phyloP scores from a whole-genome alignment of 2,329 filamentous ascomycete genomes.

The Hypoxylon sp. region DNA sequence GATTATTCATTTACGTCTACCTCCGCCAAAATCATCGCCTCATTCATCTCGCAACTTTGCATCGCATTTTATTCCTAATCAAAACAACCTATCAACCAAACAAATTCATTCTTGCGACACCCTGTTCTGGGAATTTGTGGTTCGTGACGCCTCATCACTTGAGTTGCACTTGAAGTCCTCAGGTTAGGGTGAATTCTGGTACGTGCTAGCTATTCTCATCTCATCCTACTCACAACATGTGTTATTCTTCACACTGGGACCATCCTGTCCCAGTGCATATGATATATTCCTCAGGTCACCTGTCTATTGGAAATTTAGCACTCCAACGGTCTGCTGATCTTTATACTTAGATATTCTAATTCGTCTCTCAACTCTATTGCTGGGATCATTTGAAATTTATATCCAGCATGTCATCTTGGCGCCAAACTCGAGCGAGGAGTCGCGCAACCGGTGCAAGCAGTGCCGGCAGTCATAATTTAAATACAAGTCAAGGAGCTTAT shows the following conservation, averaged over 20 bases:
- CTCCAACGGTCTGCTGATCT: not conserved
- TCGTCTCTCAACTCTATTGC: not conserved
- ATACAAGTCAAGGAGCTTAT: conserved; percentile 9
- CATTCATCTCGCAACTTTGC: conserved; percentile 22
- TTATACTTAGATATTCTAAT: conserved; percentile 6
- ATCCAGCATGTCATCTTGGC: conserved; percentile 32
- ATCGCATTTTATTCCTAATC: conserved; percentile 9
- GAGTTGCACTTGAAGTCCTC: conserved; percentile 15
- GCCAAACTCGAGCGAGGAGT: conserved; percentile 28
- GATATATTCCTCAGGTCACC: conserved; percentile 1
- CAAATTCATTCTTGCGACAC: conserved; percentile 1
- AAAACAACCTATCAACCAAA: conserved; percentile 4
- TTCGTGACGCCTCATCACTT: conserved; percentile 15
- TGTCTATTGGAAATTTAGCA: not conserved
- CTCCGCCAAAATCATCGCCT: conserved; percentile 26
- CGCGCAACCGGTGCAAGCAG: conserved; percentile 24
- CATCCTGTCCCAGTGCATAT: not conserved
- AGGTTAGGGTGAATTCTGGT: conserved; percentile 29
- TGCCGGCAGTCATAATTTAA: not conserved
- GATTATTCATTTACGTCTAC: conserved; percentile 46
- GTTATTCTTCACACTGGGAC: not conserved
- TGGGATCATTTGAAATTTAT: not conserved
- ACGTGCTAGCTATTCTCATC: conserved; percentile 12
- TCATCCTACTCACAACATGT: not conserved
- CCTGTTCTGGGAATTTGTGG: conserved; percentile 18